Evolutionary conservation across 805 yeast species (phyloP).

Genomic region (Yamadazyma sp.): DNA sequence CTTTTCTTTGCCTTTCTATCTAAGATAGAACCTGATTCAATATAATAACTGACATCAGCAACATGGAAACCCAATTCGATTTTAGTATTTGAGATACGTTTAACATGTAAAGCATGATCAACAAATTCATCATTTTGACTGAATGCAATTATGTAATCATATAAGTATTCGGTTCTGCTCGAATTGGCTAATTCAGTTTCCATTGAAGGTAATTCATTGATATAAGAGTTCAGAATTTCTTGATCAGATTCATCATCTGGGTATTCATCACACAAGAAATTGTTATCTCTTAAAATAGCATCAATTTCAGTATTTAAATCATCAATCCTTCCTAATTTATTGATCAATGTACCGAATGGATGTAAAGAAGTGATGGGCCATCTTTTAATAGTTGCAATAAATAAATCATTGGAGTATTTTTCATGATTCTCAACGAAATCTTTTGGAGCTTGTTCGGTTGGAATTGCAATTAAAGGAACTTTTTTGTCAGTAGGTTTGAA

Average conservation of each 20-base stretch:
- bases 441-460: constrained; percentile 95
- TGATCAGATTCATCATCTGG: constrained; percentile 38
- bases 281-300: constrained; percentile 84
- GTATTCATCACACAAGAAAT: constrained; percentile 78
- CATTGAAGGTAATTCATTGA: constrained; percentile 39
- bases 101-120: constrained; percentile 84
- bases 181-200: constrained; percentile 33
- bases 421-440: constrained; percentile 94
- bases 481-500: constrained; percentile 98
- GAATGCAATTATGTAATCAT: constrained; percentile 64
- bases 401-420: constrained; percentile 72
- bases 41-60: constrained; percentile 70
- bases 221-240: constrained; percentile 9
- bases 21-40: constrained; percentile 69
- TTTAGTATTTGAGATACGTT: constrained; percentile 52
- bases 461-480: constrained; percentile 96
- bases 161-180: constrained; percentile 50
- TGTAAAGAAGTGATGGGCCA: constrained; percentile 99
- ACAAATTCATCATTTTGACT: constrained; percentile 55
- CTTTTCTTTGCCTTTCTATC: constrained; percentile 91
- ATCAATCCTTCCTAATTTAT: constrained; percentile 78
- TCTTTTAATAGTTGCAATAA: constrained; percentile 93
- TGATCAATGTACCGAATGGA: constrained; percentile 92
- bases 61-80: constrained; percentile 85
- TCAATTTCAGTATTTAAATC: constrained; percentile 78